Conservation (phyloP, 768 basidiomycete genomes). For the Pleurotus cornucopiae region DNA sequence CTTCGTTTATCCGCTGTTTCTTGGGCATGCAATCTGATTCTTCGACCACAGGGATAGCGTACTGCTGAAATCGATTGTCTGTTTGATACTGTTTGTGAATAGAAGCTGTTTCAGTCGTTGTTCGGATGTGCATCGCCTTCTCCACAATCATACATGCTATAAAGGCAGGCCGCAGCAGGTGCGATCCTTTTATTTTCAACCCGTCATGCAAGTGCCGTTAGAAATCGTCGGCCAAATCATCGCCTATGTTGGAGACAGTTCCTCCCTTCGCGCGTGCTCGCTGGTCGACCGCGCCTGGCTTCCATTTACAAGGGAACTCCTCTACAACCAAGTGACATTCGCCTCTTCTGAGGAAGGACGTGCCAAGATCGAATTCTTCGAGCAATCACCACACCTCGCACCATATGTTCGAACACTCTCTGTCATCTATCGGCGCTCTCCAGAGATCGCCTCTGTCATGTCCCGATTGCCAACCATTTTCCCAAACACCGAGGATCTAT, state of each 20-base stretch:
- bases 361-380: neutral
- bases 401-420: neutral
- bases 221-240: neutral
- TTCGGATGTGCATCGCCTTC: neutral
- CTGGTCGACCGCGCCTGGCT: conserved; percentile 1
- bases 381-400: neutral
- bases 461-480: neutral
- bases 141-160: neutral
- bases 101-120: too few species aligned
- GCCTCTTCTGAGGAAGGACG: neutral
- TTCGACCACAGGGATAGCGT: too few species aligned
- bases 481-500: neutral
- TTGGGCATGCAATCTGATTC: too few species aligned
- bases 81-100: too few species aligned
- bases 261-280: neutral
- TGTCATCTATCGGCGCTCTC: neutral
- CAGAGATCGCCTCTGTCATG: neutral
- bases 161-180: neutral
- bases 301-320: neutral
- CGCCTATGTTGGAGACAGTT: neutral
- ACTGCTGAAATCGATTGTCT: too few species aligned
- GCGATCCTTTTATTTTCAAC: neutral
- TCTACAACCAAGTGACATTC: neutral
- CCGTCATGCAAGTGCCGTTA: neutral
- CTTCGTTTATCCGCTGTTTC: too few species aligned